A percentile compares a stretch with the other conserved stretches of the same genome.
Evolutionary conservation across 2,329 filamentous ascomycete genomes (phyloP).

Genomic region (Fusarium papillatum): DNA sequence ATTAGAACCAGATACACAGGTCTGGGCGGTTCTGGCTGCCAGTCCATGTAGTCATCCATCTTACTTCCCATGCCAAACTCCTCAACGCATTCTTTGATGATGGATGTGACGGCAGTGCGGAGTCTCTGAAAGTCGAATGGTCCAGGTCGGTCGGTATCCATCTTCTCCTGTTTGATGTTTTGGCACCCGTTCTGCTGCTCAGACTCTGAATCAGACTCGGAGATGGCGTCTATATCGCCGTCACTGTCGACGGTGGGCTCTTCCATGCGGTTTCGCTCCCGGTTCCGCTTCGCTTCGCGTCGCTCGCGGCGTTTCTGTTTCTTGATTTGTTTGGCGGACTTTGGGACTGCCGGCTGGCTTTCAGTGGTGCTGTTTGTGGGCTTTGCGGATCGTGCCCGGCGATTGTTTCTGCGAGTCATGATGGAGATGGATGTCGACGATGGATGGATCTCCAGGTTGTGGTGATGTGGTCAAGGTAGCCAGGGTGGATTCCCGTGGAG

Average conservation of each 20-base stretch:
- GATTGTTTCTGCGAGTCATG: constrained; percentile 5
- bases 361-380: not conserved
- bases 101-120: constrained; percentile 10
- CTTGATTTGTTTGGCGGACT: not conserved
- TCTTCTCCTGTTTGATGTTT: not conserved
- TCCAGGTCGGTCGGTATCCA: not conserved
- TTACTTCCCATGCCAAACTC: not conserved
- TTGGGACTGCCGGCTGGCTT: not conserved
- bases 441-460: not conserved
- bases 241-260: not conserved
- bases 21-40: constrained; percentile 29
- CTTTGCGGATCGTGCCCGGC: not conserved
- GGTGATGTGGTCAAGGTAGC: not conserved
- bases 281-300: not conserved
- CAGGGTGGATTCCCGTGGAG: not conserved
- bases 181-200: not conserved
- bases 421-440: not conserved
- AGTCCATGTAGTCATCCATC: constrained; percentile 31
- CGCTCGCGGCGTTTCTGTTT: not conserved
- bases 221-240: not conserved
- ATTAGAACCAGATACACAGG: constrained; percentile 25
- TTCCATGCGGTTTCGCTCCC: not conserved
- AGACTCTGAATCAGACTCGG: not conserved
- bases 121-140: constrained; percentile 2
- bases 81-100: constrained; percentile 11